Percentiles rank a stretch among this genome's conserved stretches.
Evolutionary conservation across 306 rosid genomes (phyloP).

Genomic region (Vigna reflexopilosa): DNA sequence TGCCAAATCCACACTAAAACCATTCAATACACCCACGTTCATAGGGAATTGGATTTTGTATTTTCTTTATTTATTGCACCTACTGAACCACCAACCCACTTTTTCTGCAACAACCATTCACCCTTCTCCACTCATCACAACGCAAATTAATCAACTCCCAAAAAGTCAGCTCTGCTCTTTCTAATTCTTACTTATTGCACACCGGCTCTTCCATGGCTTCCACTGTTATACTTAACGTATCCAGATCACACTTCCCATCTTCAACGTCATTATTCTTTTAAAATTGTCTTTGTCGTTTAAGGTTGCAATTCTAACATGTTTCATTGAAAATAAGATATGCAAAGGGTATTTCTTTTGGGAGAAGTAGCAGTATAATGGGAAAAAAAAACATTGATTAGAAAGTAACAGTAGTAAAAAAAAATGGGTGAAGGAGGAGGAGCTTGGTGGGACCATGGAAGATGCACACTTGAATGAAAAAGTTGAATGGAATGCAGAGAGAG

Average conservation of each 20-base stretch:
- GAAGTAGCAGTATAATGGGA: too few relatives aligned
- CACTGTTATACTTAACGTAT: too few relatives aligned
- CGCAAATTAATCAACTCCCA: not conserved
- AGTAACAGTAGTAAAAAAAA: too few relatives aligned
- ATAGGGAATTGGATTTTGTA: conserved; percentile 43
- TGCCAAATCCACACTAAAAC: not conserved
- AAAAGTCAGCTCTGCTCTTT: not conserved
- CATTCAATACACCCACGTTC: conserved; percentile 20
- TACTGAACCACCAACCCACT: not conserved
- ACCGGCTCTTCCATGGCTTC: not conserved
- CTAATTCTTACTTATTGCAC: not conserved
- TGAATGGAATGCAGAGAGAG: not conserved
- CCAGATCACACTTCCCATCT: too few relatives aligned
- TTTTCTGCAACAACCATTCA: not conserved
- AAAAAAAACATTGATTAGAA: too few relatives aligned
- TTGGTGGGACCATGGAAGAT: conserved; percentile 2
- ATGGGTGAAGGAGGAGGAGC: not conserved
- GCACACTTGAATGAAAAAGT: conserved; percentile 23
- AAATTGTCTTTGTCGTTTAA: too few relatives aligned
- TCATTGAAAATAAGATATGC: too few relatives aligned
- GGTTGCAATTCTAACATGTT: too few relatives aligned
- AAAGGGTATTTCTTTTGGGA: too few relatives aligned
- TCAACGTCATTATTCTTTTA: too few relatives aligned
- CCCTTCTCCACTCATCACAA: not conserved
- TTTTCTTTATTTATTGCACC: conserved; percentile 14